Evolutionary conservation across 352 stramenopile species (phyloP).

Genomic region (Phytophthora uliginosa): DNA sequence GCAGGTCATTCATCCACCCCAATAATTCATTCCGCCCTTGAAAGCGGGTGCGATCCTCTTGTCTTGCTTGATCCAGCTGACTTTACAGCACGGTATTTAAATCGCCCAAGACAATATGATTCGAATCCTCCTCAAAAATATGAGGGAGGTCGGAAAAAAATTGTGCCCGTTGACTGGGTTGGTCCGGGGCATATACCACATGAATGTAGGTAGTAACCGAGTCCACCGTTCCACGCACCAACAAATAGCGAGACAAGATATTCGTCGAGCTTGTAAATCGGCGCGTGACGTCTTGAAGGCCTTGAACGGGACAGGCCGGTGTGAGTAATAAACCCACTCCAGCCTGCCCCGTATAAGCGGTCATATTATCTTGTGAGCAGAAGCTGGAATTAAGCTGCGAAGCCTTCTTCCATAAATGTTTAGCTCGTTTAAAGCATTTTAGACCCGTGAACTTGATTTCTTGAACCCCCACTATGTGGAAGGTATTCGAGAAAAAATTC

Average conservation of each 20-base stretch:
- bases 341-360: not conserved
- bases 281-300: constrained; percentile 4
- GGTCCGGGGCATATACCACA: constrained; percentile 18
- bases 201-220: constrained; percentile 11
- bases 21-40: not conserved
- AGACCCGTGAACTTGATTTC: constrained; percentile 1
- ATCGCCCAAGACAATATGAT: constrained; percentile 11
- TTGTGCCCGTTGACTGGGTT: not conserved
- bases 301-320: not conserved
- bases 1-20: not conserved
- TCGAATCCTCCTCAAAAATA: constrained; percentile 3
- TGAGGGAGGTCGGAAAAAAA: constrained; percentile 7
- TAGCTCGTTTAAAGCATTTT: constrained; percentile 14
- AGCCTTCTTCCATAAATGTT: constrained; percentile 3
- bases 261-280: not conserved
- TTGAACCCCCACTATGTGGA: constrained; percentile 5
- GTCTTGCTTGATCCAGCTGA: not conserved
- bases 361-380: constrained; percentile 27
- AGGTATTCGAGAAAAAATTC: not conserved
- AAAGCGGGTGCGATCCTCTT: not conserved
- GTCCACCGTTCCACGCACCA: constrained; percentile 2
- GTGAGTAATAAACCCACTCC: constrained; percentile 16
- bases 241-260: constrained; percentile 7
- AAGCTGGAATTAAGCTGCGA: constrained; percentile 21
- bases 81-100: constrained; percentile 8